Evolutionary conservation across 2,329 filamentous ascomycete species (phyloP).

Genomic region (Penicillium sclerotiorum): DNA sequence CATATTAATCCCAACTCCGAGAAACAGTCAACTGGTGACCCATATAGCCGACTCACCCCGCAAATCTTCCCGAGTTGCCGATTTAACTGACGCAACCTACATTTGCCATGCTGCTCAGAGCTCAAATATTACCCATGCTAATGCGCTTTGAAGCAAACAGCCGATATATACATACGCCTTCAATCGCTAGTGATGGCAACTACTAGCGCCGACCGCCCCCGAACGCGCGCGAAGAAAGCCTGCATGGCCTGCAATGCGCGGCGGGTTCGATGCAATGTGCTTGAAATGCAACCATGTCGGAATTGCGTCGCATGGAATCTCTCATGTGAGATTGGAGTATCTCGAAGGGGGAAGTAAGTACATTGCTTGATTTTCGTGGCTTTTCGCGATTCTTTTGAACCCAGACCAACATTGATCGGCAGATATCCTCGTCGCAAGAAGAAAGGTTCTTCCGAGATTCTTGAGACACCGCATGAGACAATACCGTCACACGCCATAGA

Average conservation of each 20-base stretch:
- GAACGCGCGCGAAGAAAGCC: constrained; percentile 45
- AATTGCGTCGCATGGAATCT: constrained; percentile 44
- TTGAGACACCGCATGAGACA: too few relatives aligned
- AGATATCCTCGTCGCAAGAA: constrained; percentile 27
- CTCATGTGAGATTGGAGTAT: constrained; percentile 46
- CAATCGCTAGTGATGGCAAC: constrained; percentile 16
- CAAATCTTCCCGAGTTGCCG: too few relatives aligned
- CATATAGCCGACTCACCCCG: too few relatives aligned
- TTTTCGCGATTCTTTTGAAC: not conserved
- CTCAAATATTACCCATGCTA: too few relatives aligned
- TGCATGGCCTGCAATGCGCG: constrained; percentile 50
- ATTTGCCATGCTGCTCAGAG: too few relatives aligned
- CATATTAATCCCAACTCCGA: too few relatives aligned
- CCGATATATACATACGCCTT: constrained; percentile 16
- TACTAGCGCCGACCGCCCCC: constrained; percentile 14
- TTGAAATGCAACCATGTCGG: constrained; percentile 46
- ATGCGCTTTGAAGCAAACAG: too few relatives aligned
- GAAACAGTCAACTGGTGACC: too few relatives aligned
- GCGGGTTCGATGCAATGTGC: constrained; percentile 51
- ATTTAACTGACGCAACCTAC: too few relatives aligned
- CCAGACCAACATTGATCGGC: constrained; percentile 2
- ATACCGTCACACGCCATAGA: not conserved
- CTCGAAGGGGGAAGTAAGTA: constrained; percentile 47
- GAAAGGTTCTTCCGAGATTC: constrained; percentile 8
- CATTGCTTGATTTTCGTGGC: not conserved